These are phyloP conservation scores for Clavulina sp. DNA, from an alignment of 768 basidiomycete genomes.

Conservation along the genomic window DNA sequence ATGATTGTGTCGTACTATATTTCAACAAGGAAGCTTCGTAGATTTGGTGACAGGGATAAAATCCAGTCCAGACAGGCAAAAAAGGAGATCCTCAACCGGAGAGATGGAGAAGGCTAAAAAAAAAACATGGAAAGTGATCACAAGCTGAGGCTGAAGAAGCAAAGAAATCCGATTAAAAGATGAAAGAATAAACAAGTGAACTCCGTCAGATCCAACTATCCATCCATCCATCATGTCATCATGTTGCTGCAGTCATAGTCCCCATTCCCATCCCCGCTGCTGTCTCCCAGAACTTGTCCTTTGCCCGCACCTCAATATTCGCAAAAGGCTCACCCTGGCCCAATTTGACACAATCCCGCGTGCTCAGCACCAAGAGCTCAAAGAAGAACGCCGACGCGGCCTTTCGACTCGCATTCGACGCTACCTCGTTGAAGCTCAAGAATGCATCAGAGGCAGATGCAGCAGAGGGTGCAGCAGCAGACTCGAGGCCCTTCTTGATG, in stretches of 20 bases:
- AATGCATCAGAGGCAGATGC: background rate
- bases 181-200: too few relatives aligned
- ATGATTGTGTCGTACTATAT: too few relatives aligned
- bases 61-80: too few relatives aligned
- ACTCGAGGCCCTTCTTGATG: slow-evolving; percentile 53
- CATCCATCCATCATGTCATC: slow-evolving; percentile 55
- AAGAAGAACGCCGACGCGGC: slow-evolving; percentile 97
- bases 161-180: too few relatives aligned
- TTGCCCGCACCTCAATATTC: slow-evolving; percentile 70
- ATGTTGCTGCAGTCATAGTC: slow-evolving; percentile 57
- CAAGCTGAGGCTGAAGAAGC: too few relatives aligned
- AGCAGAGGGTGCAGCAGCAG: too few relatives aligned
- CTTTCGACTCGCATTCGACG: slow-evolving; percentile 81
- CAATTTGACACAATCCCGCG: slow-evolving; percentile 77
- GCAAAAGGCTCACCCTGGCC: slow-evolving; percentile 58
- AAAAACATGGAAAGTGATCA: too few relatives aligned
- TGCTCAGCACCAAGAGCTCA: slow-evolving; percentile 85
- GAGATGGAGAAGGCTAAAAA: too few relatives aligned
- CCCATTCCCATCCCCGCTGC: slow-evolving; percentile 69
- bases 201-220: too few relatives aligned
- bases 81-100: too few relatives aligned
- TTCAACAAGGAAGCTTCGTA: too few relatives aligned
- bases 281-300: slow-evolving; percentile 66
- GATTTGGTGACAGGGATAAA: too few relatives aligned
- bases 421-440: slow-evolving; percentile 12